These are phyloP conservation scores for Phialophora macrospora DNA, from an alignment of 2,329 filamentous ascomycete species.

Conservation along the genomic window DNA sequence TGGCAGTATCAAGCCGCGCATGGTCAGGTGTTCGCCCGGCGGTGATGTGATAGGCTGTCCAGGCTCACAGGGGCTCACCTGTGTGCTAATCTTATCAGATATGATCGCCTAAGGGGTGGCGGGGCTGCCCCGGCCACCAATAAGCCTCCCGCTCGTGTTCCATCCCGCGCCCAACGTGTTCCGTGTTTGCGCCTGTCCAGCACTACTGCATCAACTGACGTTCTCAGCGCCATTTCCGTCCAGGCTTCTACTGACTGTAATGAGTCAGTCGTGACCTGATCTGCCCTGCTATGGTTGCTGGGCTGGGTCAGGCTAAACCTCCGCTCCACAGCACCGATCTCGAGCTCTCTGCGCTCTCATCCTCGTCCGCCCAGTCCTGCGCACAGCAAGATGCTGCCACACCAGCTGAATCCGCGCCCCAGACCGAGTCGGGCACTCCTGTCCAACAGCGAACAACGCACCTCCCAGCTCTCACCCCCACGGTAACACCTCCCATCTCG, in stretches of 20 bases:
- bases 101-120: slow-evolving; percentile 3
- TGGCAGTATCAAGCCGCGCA: not conserved
- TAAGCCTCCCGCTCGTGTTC: not conserved
- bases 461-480: slow-evolving; percentile 14
- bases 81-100: slow-evolving; percentile 19
- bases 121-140: slow-evolving; percentile 12
- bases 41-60: not conserved
- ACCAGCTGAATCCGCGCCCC: slow-evolving; percentile 20
- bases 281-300: slow-evolving; percentile 27
- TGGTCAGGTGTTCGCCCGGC: not conserved
- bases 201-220: not conserved
- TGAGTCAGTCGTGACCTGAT: not conserved
- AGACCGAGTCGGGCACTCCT: slow-evolving; percentile 20
- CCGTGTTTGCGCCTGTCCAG: not conserved
- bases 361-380: slow-evolving; percentile 11
- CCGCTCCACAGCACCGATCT: slow-evolving; percentile 12
- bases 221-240: not conserved
- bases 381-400: slow-evolving; percentile 32
- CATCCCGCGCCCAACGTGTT: not conserved
- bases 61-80: not conserved
- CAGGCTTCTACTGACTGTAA: not conserved
- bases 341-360: slow-evolving; percentile 26
- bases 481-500: slow-evolving; percentile 22
- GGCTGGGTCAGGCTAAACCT: slow-evolving; percentile 21
- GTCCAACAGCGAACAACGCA: slow-evolving; percentile 18